A percentile compares a stretch with the other conserved stretches of the same genome.
These are phyloP conservation scores for Didymellaceae sp. DNA, from an alignment of 2,329 filamentous ascomycete genomes.

Conservation along the genomic window DNA sequence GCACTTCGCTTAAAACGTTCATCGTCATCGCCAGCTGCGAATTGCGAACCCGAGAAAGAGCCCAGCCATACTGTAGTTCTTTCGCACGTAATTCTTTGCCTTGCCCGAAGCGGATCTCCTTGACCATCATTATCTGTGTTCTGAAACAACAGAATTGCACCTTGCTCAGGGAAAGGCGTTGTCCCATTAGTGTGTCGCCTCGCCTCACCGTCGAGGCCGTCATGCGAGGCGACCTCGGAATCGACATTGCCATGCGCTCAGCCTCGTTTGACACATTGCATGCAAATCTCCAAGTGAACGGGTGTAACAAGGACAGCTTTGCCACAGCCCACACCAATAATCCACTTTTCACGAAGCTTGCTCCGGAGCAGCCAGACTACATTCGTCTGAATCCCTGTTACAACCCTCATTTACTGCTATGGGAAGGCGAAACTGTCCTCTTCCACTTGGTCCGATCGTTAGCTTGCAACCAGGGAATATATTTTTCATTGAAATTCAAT, in stretches of 20 bases:
- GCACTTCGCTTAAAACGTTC: constrained; percentile 13
- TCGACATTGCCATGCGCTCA: background rate
- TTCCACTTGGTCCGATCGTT: too few species aligned
- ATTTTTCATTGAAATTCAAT: too few species aligned
- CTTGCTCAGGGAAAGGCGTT: background rate
- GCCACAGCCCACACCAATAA: background rate
- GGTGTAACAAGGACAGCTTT: background rate
- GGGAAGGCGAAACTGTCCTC: too few species aligned
- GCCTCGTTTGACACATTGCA: background rate
- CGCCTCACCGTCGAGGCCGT: background rate
- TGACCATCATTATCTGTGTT: too few species aligned
- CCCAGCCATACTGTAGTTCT: background rate
- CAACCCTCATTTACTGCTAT: too few species aligned
- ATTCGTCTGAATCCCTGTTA: too few species aligned
- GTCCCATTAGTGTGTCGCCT: background rate
- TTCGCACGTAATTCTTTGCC: background rate
- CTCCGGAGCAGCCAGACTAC: background rate
- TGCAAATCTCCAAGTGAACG: background rate
- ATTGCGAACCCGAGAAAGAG: background rate
- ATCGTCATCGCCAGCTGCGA: constrained; percentile 1
- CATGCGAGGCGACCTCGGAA: background rate
- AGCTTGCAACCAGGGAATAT: too few species aligned
- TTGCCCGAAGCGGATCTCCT: too few species aligned
- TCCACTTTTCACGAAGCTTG: background rate
- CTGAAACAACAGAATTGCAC: background rate